These are phyloP conservation scores for Sphaerosporella brunnea DNA, from an alignment of 495 filamentous ascomycete genomes.

Conservation along the genomic window DNA sequence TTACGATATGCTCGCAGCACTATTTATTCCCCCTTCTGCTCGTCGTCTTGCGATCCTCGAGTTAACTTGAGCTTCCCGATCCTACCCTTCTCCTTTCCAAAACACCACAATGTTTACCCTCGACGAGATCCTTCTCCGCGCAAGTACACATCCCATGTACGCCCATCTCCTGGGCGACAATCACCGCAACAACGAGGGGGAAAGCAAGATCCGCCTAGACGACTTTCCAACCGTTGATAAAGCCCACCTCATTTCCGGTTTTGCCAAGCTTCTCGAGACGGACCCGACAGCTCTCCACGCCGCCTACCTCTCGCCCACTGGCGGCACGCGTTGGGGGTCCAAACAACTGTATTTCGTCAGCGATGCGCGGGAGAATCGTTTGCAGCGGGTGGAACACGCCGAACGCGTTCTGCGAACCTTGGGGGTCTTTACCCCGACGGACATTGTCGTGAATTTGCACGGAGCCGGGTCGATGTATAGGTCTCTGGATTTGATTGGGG, in stretches of 20 bases:
- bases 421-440: conserved; percentile 5
- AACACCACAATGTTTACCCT: conserved; percentile 10
- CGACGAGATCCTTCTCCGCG: conserved; percentile 23
- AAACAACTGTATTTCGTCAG: neutral
- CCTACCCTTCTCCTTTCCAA: no score
- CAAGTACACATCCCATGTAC: conserved; percentile 27
- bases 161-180: conserved; percentile 12
- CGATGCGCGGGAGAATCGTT: neutral
- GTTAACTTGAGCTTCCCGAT: no score
- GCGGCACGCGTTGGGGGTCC: neutral
- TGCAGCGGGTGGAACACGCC: neutral
- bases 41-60: no score
- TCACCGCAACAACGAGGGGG: neutral
- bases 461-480: conserved; percentile 14
- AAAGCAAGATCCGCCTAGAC: neutral
- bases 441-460: conserved; percentile 28
- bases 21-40: no score
- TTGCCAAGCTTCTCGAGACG: conserved; percentile 3
- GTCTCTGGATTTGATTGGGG: conserved; percentile 17
- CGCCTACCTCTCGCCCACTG: conserved; percentile 8
- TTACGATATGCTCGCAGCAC: no score
- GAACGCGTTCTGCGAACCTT: neutral
- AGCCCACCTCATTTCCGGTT: neutral
- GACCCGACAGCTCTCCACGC: conserved; percentile 9
- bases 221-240: neutral